Evolutionary conservation across 2,329 filamentous ascomycete species (phyloP).

Genomic region (Raffaelea deltoideospora): DNA sequence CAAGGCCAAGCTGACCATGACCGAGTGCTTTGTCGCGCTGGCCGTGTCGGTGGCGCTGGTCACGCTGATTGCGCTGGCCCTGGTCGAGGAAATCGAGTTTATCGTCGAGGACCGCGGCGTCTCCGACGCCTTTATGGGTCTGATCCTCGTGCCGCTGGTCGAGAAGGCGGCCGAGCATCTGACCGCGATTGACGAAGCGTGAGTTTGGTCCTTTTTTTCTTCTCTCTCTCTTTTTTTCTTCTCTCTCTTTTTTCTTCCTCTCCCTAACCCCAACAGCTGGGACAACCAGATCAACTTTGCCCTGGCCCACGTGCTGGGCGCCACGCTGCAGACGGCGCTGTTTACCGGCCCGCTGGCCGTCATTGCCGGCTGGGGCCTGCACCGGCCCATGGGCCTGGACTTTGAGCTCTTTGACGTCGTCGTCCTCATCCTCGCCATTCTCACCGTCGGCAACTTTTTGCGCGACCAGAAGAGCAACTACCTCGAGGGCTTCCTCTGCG

Average conservation of each 20-base stretch:
- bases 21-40: constrained; percentile 55
- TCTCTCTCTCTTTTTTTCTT: background rate
- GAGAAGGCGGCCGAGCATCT: constrained; percentile 81
- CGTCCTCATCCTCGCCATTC: constrained; percentile 66
- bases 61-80: constrained; percentile 55
- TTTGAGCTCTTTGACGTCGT: constrained; percentile 81
- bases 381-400: constrained; percentile 58
- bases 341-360: constrained; percentile 76
- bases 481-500: constrained; percentile 68
- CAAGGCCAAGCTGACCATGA: constrained; percentile 58
- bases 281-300: constrained; percentile 76
- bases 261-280: constrained; percentile 23
- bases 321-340: constrained; percentile 78
- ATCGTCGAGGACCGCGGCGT: constrained; percentile 31
- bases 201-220: background rate
- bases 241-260: background rate
- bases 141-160: constrained; percentile 68
- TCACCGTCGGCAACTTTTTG: constrained; percentile 78
- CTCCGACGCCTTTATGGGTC: constrained; percentile 42
- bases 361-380: constrained; percentile 67
- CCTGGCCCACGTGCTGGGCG: constrained; percentile 70
- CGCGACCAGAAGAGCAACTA: constrained; percentile 84
- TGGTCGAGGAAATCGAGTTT: constrained; percentile 57
- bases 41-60: constrained; percentile 51
- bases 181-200: constrained; percentile 67